These are phyloP conservation scores for Debaryomyces sp. DNA, from an alignment of 1,139 yeast species.

Conservation along the genomic window DNA sequence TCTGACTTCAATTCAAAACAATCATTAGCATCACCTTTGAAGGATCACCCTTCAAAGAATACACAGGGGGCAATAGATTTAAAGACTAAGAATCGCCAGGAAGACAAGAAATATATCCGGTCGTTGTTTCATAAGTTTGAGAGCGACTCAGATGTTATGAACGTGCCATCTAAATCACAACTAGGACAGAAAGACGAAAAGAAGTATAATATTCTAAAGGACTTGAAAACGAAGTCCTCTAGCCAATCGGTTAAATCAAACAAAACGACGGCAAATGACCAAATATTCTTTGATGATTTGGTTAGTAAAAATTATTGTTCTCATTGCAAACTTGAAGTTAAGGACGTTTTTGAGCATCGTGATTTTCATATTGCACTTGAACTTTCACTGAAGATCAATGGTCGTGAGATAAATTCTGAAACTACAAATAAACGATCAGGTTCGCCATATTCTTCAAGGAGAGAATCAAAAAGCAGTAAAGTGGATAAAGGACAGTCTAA, in stretches of 20 bases:
- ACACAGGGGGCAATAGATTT: background rate
- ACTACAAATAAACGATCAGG: background rate
- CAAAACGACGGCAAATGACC: slow-evolving; percentile 10
- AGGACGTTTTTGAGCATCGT: slow-evolving; percentile 41
- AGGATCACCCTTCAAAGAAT: background rate
- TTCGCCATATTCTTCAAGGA: background rate
- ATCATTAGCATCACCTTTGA: background rate
- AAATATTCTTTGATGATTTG: slow-evolving; percentile 18
- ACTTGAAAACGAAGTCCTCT: slow-evolving; percentile 15
- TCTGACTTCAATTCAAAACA: slow-evolving; percentile 21
- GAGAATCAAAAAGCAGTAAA: slow-evolving; percentile 2
- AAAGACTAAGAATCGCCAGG: slow-evolving; percentile 1
- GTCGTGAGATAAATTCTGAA: slow-evolving; percentile 2
- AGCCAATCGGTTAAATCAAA: background rate
- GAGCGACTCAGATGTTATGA: slow-evolving; percentile 3
- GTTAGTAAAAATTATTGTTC: slow-evolving; percentile 25
- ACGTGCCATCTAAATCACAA: slow-evolving; percentile 5
- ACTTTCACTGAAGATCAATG: slow-evolving; percentile 32
- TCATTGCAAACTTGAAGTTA: slow-evolving; percentile 27
- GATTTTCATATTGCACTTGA: slow-evolving; percentile 46
- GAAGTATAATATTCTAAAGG: slow-evolving; percentile 23
- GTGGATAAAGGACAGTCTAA: slow-evolving; percentile 14
- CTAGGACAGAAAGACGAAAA: slow-evolving; percentile 3
- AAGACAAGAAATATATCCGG: slow-evolving; percentile 18
- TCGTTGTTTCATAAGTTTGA: slow-evolving; percentile 19